Evolutionary conservation across 768 basidiomycete genomes (phyloP).

Genomic region (Kwoniella shandongensis): DNA sequence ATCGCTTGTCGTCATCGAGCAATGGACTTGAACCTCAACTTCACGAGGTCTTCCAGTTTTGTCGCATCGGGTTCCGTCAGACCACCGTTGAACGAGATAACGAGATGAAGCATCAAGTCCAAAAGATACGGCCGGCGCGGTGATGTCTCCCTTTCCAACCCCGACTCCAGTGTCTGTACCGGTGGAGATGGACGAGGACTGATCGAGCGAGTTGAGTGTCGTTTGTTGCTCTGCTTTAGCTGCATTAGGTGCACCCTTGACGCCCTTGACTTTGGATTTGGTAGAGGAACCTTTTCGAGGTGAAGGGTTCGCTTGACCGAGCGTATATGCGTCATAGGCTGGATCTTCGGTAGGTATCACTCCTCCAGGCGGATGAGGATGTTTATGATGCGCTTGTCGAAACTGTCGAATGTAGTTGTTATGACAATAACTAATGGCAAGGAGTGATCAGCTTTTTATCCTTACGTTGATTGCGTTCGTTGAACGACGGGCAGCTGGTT

Average conservation of each 20-base stretch:
- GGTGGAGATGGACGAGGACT: background rate
- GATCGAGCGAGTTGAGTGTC: background rate
- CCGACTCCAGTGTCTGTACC: background rate
- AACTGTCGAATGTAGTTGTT: slow-evolving; percentile 94
- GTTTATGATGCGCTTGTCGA: slow-evolving; percentile 71
- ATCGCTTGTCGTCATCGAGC: slow-evolving; percentile 91
- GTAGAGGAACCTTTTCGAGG: slow-evolving; percentile 61
- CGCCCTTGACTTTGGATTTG: background rate
- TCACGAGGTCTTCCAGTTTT: slow-evolving; percentile 83
- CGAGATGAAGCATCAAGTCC: slow-evolving; percentile 59
- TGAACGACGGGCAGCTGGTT: too few relatives aligned
- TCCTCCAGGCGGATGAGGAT: slow-evolving; percentile 67
- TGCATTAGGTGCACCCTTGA: background rate
- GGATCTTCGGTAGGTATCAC: slow-evolving; percentile 78
- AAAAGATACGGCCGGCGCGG: slow-evolving; percentile 23
- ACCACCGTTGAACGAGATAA: slow-evolving; percentile 74
- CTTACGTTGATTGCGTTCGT: background rate
- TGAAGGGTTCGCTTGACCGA: slow-evolving; percentile 44
- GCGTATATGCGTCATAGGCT: slow-evolving; percentile 56
- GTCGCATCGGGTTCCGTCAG: slow-evolving; percentile 79
- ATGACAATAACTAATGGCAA: slow-evolving; percentile 62
- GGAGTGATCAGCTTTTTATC: slow-evolving; percentile 6
- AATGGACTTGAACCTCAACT: slow-evolving; percentile 98
- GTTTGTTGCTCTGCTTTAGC: slow-evolving; percentile 54
- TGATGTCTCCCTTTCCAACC: background rate